phyloP scores from a whole-genome alignment of 768 basidiomycete species.

The Mycena capillaripes region DNA sequence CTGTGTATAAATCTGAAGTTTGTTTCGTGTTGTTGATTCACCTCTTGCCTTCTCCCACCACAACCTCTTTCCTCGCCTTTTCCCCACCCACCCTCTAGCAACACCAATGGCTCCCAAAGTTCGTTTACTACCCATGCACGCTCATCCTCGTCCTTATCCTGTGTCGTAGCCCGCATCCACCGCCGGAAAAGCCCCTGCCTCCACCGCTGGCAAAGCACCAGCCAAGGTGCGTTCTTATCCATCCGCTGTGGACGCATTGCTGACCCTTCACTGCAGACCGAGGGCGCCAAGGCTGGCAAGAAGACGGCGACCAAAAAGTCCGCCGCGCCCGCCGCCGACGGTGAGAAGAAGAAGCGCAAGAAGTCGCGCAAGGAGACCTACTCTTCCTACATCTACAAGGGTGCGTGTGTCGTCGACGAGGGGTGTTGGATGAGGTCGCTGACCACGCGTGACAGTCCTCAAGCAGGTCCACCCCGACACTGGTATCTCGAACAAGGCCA shows the following conservation, averaged over 20 bases:
- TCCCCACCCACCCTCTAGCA: conserved; percentile 29
- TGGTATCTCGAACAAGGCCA: conserved; percentile 99
- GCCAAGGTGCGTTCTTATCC: conserved; percentile 47
- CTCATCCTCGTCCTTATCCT: not conserved
- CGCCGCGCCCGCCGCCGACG: conserved; percentile 61
- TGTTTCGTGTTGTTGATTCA: conserved; percentile 28
- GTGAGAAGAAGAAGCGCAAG: conserved; percentile 85
- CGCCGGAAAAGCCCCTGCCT: conserved; percentile 80
- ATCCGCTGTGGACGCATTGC: not conserved
- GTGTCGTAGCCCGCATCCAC: conserved; percentile 71
- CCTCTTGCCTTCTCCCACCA: conserved; percentile 25
- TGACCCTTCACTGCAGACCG: conserved; percentile 29
- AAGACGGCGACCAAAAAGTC: conserved; percentile 72
- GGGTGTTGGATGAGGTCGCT: conserved; percentile 8
- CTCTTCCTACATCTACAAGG: conserved; percentile 80
- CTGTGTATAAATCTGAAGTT: no score
- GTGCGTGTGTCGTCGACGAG: conserved; percentile 15
- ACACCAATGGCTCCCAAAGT: conserved; percentile 53
- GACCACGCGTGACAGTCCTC: conserved; percentile 68
- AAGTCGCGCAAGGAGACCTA: conserved; percentile 88
- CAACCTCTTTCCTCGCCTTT: not conserved
- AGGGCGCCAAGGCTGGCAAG: conserved; percentile 67
- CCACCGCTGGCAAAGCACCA: conserved; percentile 74
- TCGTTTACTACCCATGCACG: conserved; percentile 18
- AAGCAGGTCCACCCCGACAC: conserved; percentile 99